Conservation (phyloP, 495 filamentous ascomycete genomes). For the Opeltia flavorubescens region DNA sequence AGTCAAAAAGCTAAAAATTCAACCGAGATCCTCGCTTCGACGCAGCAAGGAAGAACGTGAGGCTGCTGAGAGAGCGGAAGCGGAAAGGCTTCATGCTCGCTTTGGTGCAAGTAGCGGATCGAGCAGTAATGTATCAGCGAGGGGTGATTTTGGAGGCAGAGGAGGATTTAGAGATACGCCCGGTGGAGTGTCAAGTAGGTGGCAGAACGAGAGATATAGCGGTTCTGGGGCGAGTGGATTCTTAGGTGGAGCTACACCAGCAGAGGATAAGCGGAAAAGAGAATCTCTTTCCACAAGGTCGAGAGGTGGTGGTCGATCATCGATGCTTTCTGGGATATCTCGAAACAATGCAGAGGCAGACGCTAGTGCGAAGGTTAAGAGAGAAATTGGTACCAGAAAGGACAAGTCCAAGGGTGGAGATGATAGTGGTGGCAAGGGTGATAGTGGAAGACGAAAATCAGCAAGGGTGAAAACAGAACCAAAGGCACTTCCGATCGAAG, state of each 20-base stretch:
- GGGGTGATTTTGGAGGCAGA: slow-evolving; percentile 10
- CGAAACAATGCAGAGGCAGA: background rate
- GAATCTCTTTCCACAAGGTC: slow-evolving; percentile 15
- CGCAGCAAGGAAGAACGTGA: slow-evolving; percentile 41
- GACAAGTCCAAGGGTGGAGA: slow-evolving; percentile 13
- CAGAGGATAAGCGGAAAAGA: slow-evolving; percentile 18
- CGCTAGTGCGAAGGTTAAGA: slow-evolving; percentile 4
- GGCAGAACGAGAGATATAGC: slow-evolving; percentile 9
- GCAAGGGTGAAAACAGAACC: slow-evolving; percentile 13
- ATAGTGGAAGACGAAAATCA: slow-evolving; percentile 2
- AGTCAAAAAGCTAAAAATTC: slow-evolving; percentile 27
- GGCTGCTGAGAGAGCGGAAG: slow-evolving; percentile 32
- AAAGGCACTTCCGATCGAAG: slow-evolving; percentile 10
- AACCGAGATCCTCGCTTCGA: slow-evolving; percentile 30
- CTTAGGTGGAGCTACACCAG: slow-evolving; percentile 17
- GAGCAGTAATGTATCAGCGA: slow-evolving; percentile 14
- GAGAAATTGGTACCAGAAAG: slow-evolving; percentile 1
- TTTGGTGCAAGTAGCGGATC: slow-evolving; percentile 27
- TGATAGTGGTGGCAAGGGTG: slow-evolving; percentile 10
- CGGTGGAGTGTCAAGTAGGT: slow-evolving; percentile 11
- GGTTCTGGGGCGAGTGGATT: slow-evolving; percentile 12
- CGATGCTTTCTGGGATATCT: background rate
- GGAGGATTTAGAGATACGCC: slow-evolving; percentile 10
- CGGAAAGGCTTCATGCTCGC: slow-evolving; percentile 30
- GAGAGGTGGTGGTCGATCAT: background rate